These are phyloP conservation scores for Cercospora berteroae DNA, from an alignment of 2,329 filamentous ascomycete genomes.

Conservation along the genomic window DNA sequence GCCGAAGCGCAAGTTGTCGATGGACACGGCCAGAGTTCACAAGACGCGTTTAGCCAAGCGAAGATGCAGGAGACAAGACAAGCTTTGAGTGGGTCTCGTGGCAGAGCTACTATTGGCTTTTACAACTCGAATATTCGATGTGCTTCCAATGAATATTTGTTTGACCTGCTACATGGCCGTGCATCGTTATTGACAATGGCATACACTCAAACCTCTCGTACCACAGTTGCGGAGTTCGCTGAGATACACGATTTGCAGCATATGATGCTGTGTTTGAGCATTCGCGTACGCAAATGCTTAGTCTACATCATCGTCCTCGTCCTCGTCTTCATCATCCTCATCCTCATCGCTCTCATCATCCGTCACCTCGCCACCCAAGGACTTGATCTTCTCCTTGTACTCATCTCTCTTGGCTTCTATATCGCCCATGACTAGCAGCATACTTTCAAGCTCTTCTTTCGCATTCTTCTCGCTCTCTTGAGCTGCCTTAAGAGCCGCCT, in stretches of 20 bases:
- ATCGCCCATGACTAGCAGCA: constrained; percentile 48
- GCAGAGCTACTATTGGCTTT: background rate
- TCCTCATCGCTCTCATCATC: constrained; percentile 35
- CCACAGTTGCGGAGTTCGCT: background rate
- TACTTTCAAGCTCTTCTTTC: constrained; percentile 29
- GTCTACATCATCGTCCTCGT: constrained; percentile 22
- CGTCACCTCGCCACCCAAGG: constrained; percentile 34
- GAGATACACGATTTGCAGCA: background rate
- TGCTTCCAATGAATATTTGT: background rate
- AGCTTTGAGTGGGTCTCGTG: background rate
- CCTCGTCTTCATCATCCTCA: constrained; percentile 32
- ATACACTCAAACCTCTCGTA: too few species aligned
- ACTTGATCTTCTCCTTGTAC: constrained; percentile 33
- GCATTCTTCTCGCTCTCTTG: constrained; percentile 19
- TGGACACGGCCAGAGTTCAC: background rate
- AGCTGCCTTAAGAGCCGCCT: constrained; percentile 20
- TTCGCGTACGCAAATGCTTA: background rate
- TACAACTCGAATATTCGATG: background rate
- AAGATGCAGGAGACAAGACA: background rate
- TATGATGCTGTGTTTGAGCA: too few species aligned
- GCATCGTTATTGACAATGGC: background rate
- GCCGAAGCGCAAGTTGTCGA: background rate
- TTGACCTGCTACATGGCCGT: background rate
- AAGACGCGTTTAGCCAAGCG: background rate
- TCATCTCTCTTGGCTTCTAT: constrained; percentile 46